Percentiles rank a stretch among this genome's conserved stretches.
Evolutionary conservation across 2,329 filamentous ascomycete genomes (phyloP).

Genomic region (Ophiostoma montium): DNA sequence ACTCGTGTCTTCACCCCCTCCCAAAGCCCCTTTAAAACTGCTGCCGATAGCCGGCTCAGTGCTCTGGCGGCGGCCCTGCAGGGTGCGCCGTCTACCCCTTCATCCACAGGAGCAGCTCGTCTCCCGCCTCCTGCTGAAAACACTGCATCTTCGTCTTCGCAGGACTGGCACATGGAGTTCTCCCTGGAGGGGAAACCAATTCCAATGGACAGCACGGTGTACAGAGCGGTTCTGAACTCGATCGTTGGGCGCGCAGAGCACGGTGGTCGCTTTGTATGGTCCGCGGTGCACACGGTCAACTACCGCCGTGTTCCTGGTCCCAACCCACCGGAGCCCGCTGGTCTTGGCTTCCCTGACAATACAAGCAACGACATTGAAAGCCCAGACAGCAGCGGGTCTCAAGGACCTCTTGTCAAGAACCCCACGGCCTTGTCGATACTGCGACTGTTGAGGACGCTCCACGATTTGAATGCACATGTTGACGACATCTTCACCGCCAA

Average conservation of each 20-base stretch:
- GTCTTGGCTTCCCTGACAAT: conserved; percentile 39
- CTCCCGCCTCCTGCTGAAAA: conserved; percentile 21
- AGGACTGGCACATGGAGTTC: conserved; percentile 98
- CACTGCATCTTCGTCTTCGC: conserved; percentile 47
- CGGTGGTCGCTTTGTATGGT: conserved; percentile 70
- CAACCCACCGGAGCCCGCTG: conserved; percentile 54
- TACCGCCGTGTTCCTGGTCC: conserved; percentile 79
- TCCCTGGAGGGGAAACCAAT: conserved; percentile 73
- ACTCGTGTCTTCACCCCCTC: conserved; percentile 36
- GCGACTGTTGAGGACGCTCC: conserved; percentile 74
- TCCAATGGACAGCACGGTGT: conserved; percentile 86
- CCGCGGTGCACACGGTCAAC: conserved; percentile 76
- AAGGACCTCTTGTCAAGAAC: conserved; percentile 63
- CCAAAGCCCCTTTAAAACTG: conserved; percentile 33
- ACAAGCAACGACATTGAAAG: conserved; percentile 24
- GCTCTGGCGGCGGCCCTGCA: conserved; percentile 28
- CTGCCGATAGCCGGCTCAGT: conserved; percentile 15
- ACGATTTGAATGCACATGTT: conserved; percentile 83
- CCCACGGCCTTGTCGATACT: conserved; percentile 79
- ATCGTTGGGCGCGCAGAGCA: conserved; percentile 43
- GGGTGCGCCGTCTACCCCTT: conserved; percentile 30
- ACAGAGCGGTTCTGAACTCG: conserved; percentile 72
- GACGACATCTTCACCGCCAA: conserved; percentile 79
- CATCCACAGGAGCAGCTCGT: conserved; percentile 43
- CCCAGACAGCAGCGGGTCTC: conserved; percentile 36